Evolutionary conservation across 129 eudicot genomes (phyloP).

Genomic region (Ambrosia trifida): DNA sequence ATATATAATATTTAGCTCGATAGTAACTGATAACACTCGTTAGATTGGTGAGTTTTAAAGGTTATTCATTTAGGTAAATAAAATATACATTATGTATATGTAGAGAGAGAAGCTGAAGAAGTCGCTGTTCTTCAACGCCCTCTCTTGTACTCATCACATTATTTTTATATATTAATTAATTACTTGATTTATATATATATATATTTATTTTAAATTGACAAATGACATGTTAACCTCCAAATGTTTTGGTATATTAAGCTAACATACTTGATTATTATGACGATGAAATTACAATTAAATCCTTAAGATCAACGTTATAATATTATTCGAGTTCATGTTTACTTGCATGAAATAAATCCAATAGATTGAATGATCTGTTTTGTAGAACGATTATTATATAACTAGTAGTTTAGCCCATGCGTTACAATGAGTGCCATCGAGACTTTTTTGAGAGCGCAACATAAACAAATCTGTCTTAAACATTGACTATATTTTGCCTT

Average conservation of each 20-base stretch:
- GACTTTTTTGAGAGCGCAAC: too few relatives aligned
- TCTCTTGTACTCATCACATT: slow-evolving; percentile 33
- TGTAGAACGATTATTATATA: too few relatives aligned
- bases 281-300: neutral
- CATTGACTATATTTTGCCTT: too few relatives aligned
- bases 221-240: neutral
- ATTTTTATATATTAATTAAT: slow-evolving; percentile 3
- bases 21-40: slow-evolving; percentile 7
- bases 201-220: slow-evolving; percentile 7
- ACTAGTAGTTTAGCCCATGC: too few relatives aligned
- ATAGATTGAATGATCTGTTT: too few relatives aligned
- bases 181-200: neutral
- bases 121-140: slow-evolving; percentile 37
- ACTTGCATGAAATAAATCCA: too few relatives aligned
- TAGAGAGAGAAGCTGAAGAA: slow-evolving; percentile 7
- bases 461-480: too few relatives aligned
- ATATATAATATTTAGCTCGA: slow-evolving; percentile 6
- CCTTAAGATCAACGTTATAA: neutral
- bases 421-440: too few relatives aligned
- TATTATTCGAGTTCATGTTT: too few relatives aligned
- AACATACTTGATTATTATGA: neutral
- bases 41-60: too few relatives aligned
- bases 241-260: too few relatives aligned
- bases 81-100: neutral
- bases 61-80: too few relatives aligned